Base-by-base conservation (phyloP, 192 early-diverging fungal species). In the Coemansia sp. region DNA sequence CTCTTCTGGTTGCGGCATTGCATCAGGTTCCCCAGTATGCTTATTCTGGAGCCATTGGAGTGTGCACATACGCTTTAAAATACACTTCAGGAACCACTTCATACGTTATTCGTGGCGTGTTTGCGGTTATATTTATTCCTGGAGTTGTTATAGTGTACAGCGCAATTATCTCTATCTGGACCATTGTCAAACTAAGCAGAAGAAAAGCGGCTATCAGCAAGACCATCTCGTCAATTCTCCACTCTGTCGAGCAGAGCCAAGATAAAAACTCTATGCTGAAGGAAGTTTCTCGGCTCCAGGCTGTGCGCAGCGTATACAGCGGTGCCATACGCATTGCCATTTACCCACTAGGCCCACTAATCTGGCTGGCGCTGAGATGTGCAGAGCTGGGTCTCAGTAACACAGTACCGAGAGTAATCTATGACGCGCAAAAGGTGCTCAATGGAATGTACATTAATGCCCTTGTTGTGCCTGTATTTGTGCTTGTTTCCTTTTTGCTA, bases 71-170 rank as follows among this genome's bases (percentile, higher is more conserved):
- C 35, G 32, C 5, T 12, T 11, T 35, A 28, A 20, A 17, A 28
- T 57, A 28, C 9, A 4, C 4, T 15, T 8, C 28, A 18, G 55
- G 34, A 57, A 32, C 55, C 11, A 15, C 55, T 34, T 28, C 9
- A 57, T 57, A 57, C 9, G 32, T 18, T 8, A 28, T 57, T 15
- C 17, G 35, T 34, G 32, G 32, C 55, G 55, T 57, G 4, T 57
- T 57, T 57, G 55, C 33, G 9, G 55, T 57, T 12, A 57, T 57
- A 15, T 57, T 57, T 33, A 57, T 57, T 18, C 55, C 55, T 8
- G 55, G 15, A 1, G 18, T 57, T 57, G 14, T 28, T 35, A 35
- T 57, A 8, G 55, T 35, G 28, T 57, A 57, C 55, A 57, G 34
- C 55, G 12, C 32, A 4, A 12, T 34, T 18, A 34, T 34, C 22